Conservation (phyloP, 257 asterid genomes). For the Jacaranda copaia region DNA sequence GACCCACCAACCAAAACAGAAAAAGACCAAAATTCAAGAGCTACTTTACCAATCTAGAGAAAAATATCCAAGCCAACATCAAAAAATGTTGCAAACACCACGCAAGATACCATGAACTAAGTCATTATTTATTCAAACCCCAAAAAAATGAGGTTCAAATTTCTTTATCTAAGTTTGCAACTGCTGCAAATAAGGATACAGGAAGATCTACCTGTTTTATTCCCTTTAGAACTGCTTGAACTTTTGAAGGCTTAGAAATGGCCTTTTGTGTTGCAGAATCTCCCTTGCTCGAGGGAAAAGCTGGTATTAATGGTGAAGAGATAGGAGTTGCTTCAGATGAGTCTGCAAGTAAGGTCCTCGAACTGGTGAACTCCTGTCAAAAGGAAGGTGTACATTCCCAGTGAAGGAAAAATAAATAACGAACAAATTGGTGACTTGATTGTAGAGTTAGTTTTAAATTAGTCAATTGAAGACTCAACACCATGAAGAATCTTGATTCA, state of each 20-base stretch:
- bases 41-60: slow-evolving; percentile 24
- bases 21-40: not conserved
- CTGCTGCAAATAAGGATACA: slow-evolving; percentile 1
- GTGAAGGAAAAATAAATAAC: slow-evolving; percentile 1
- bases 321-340: slow-evolving; percentile 69
- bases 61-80: slow-evolving; percentile 19
- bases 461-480: slow-evolving; percentile 20
- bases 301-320: slow-evolving; percentile 85
- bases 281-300: slow-evolving; percentile 65
- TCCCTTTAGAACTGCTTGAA: slow-evolving; percentile 86
- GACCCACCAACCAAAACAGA: not conserved
- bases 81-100: slow-evolving; percentile 19
- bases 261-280: slow-evolving; percentile 68
- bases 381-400: slow-evolving; percentile 22
- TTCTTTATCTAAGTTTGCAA: slow-evolving; percentile 13
- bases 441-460: not conserved
- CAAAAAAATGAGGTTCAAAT: not conserved
- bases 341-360: slow-evolving; percentile 71
- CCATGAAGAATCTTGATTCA: not conserved
- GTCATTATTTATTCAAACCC: slow-evolving; percentile 22
- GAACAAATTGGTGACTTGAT: slow-evolving; percentile 5
- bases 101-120: not conserved
- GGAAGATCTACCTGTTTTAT: slow-evolving; percentile 74
- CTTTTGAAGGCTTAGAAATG: slow-evolving; percentile 63
- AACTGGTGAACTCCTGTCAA: slow-evolving; percentile 74